phyloP scores from a whole-genome alignment of 2,329 filamentous ascomycete species.

The Coniochaeta ligniaria region DNA sequence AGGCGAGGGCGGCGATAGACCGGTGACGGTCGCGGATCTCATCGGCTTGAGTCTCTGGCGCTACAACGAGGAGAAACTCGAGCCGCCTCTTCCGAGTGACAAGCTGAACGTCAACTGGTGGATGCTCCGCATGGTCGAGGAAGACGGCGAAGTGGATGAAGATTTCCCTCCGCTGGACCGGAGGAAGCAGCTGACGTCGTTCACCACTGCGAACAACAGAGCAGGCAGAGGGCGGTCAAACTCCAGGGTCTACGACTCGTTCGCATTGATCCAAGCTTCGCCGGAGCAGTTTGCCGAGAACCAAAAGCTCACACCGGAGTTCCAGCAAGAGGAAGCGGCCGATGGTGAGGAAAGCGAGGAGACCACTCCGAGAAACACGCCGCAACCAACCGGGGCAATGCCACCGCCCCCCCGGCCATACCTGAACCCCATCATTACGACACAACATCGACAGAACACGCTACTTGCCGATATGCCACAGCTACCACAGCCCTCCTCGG shows the following conservation, averaged over 20 bases:
- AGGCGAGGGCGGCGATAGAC: constrained; percentile 52
- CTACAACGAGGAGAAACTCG: constrained; percentile 68
- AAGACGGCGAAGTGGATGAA: constrained; percentile 78
- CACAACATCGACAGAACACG: constrained; percentile 47
- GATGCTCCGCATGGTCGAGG: constrained; percentile 76
- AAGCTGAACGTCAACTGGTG: constrained; percentile 76
- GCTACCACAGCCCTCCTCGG: constrained; percentile 26
- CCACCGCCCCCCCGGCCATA: constrained; percentile 29
- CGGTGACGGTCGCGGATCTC: constrained; percentile 70
- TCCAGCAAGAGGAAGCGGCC: constrained; percentile 43
- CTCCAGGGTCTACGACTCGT: constrained; percentile 75
- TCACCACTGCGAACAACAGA: constrained; percentile 74
- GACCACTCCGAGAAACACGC: constrained; percentile 39
- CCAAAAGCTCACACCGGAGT: constrained; percentile 59
- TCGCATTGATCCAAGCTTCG: constrained; percentile 69
- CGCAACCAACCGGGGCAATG: constrained; percentile 27
- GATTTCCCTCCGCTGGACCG: constrained; percentile 76
- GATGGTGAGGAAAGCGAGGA: constrained; percentile 31
- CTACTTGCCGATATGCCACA: constrained; percentile 49
- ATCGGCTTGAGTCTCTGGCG: constrained; percentile 74
- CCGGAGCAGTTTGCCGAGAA: constrained; percentile 63
- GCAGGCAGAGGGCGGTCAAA: constrained; percentile 56
- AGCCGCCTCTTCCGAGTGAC: constrained; percentile 56
- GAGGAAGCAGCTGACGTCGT: constrained; percentile 66
- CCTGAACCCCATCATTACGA: constrained; percentile 55